A percentile compares a stretch with the other conserved stretches of the same genome.
Evolutionary conservation across 1,284 basidiomycete species (phyloP).

Genomic region (Rhodotorula sp.): DNA sequence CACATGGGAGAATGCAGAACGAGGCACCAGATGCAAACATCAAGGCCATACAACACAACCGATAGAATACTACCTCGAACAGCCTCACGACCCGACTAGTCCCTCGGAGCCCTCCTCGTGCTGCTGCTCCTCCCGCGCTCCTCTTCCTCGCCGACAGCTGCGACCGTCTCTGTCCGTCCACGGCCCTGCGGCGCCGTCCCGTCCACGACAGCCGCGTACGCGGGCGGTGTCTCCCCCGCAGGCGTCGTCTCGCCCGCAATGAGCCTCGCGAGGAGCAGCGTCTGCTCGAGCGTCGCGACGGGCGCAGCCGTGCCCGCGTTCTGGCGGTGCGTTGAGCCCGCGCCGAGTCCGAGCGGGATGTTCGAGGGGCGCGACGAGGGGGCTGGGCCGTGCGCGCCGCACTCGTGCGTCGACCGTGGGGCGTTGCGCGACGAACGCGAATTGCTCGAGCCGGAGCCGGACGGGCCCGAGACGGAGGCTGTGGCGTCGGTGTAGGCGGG

Average conservation of each 20-base stretch:
- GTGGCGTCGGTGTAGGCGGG: conserved; percentile 24
- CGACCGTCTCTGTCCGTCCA: neutral
- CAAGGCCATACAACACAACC: too few species aligned
- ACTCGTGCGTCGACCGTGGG: neutral
- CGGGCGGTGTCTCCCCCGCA: conserved; percentile 65
- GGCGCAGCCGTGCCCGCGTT: neutral
- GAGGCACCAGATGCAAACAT: too few species aligned
- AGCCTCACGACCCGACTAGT: neutral
- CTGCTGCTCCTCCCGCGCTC: conserved; percentile 9
- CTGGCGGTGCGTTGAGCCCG: too few species aligned
- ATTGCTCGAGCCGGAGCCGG: neutral
- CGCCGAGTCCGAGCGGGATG: conserved; percentile 1
- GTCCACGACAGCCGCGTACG: conserved; percentile 57
- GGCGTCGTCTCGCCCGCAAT: conserved; percentile 66
- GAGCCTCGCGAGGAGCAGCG: conserved; percentile 55
- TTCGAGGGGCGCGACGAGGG: neutral
- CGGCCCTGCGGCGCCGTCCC: conserved; percentile 3
- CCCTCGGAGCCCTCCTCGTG: neutral
- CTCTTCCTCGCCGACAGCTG: conserved; percentile 11
- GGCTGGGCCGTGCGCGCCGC: neutral
- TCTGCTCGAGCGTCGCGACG: conserved; percentile 32
- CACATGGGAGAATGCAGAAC: too few species aligned
- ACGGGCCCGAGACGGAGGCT: conserved; percentile 15
- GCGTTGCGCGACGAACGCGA: conserved; percentile 4
- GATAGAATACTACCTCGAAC: too few species aligned